A percentile compares a stretch with the other conserved stretches of the same genome.
Conservation (phyloP, 2,329 filamentous ascomycete genomes). For the Colletotrichum liaoningense region DNA sequence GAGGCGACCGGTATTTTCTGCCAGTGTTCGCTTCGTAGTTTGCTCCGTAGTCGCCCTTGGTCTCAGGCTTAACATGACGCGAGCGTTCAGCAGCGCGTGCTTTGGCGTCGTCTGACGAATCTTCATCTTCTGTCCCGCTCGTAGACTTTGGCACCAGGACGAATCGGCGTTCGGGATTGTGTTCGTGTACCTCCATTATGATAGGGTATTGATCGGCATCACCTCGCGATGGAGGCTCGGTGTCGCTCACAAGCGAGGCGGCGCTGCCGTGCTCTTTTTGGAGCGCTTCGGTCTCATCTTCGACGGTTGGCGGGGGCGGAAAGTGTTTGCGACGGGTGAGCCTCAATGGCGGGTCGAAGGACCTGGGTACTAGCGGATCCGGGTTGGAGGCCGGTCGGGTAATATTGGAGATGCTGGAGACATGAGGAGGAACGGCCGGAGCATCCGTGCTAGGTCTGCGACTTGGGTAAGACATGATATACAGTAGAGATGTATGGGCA, state of each 20-base stretch:
- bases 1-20: slow-evolving; percentile 50
- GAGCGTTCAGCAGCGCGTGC: slow-evolving; percentile 35
- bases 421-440: slow-evolving; percentile 30
- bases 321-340: slow-evolving; percentile 45
- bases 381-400: slow-evolving; percentile 13
- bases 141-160: slow-evolving; percentile 62
- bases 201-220: slow-evolving; percentile 76
- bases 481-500: background rate
- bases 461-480: slow-evolving; percentile 3
- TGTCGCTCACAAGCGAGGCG: slow-evolving; percentile 49
- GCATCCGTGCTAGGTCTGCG: slow-evolving; percentile 25
- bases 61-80: slow-evolving; percentile 28
- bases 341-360: slow-evolving; percentile 37
- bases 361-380: slow-evolving; percentile 13
- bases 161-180: slow-evolving; percentile 74
- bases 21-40: slow-evolving; percentile 59
- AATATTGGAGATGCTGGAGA: slow-evolving; percentile 15
- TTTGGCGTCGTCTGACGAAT: slow-evolving; percentile 39
- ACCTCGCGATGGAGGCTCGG: slow-evolving; percentile 71
- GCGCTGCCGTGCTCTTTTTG: slow-evolving; percentile 66
- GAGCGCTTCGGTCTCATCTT: slow-evolving; percentile 75
- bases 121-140: slow-evolving; percentile 28
- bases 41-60: slow-evolving; percentile 49
- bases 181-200: slow-evolving; percentile 70
- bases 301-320: slow-evolving; percentile 74